phyloP scores from a whole-genome alignment of 1,284 basidiomycete genomes.

The Afroboletus lepidellus region DNA sequence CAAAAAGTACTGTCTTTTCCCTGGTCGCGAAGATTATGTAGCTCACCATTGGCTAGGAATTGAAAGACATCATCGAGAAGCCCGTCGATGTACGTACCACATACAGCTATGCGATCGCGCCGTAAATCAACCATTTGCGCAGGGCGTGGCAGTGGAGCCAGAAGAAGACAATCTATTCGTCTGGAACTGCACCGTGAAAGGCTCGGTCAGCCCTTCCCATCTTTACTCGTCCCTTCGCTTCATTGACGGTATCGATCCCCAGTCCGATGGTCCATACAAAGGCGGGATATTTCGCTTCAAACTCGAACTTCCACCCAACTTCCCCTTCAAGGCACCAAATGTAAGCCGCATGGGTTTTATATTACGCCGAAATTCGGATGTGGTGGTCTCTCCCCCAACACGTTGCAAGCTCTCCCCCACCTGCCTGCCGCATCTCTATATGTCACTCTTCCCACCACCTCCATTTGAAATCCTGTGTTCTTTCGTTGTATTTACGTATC shows the following conservation, averaged over 20 bases:
- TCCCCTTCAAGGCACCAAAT: conserved; percentile 87
- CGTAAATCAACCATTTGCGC: conserved; percentile 6
- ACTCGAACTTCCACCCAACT: conserved; percentile 70
- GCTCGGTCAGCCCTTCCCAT: conserved; percentile 54
- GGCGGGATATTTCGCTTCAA: conserved; percentile 80
- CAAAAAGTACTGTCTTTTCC: conserved; percentile 51
- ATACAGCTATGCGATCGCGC: conserved; percentile 12
- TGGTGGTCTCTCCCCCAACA: conserved; percentile 23
- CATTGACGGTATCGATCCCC: conserved; percentile 3
- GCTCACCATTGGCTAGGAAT: conserved; percentile 48
- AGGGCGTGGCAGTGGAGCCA: conserved; percentile 64
- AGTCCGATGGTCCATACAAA: conserved; percentile 79
- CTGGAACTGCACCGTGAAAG: conserved; percentile 80
- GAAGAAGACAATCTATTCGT: conserved; percentile 73
- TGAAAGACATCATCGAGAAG: conserved; percentile 54
- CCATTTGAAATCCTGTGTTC: conserved; percentile 6
- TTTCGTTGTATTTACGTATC: conserved; percentile 24
- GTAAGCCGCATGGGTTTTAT: conserved; percentile 42
- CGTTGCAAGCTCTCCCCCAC: conserved; percentile 17
- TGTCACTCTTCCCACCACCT: conserved; percentile 1
- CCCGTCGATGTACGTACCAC: conserved; percentile 55
- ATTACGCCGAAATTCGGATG: conserved; percentile 2
- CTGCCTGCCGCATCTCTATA: conserved; percentile 2
- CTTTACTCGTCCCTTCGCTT: conserved; percentile 2
- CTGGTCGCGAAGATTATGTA: conserved; percentile 7